Conservation (phyloP, 495 filamentous ascomycete genomes). For the Aspergillus funiculosus region DNA sequence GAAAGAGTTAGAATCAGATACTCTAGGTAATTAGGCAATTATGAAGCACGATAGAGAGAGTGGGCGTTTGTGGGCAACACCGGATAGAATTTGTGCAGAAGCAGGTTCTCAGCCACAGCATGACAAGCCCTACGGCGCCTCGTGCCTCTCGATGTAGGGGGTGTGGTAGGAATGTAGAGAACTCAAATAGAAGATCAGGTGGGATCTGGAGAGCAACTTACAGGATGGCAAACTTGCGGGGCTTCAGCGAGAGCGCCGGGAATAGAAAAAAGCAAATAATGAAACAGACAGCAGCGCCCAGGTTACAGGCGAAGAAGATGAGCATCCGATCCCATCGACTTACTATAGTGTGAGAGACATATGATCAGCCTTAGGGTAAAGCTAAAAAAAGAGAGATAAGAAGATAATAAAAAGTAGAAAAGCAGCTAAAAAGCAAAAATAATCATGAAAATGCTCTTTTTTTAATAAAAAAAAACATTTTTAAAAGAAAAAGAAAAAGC, state of each 20-base stretch:
- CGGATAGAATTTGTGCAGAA: conserved; percentile 7
- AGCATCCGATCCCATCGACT: conserved; percentile 95
- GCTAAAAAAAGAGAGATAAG: conserved; percentile 9
- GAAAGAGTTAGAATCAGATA: conserved; percentile 23
- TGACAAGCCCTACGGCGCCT: conserved; percentile 16
- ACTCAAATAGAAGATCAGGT: conserved; percentile 5
- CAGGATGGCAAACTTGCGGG: conserved; percentile 93
- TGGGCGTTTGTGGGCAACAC: conserved; percentile 11
- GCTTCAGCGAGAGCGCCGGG: conserved; percentile 68
- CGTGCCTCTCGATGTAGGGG: conserved; percentile 3
- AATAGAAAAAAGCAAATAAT: conserved; percentile 85
- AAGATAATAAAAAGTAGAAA: conserved; percentile 11
- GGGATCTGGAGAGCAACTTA: conserved; percentile 52
- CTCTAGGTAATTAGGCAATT: conserved; percentile 5
- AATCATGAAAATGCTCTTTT: too few relatives aligned
- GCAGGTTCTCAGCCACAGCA: conserved; percentile 16
- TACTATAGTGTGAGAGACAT: conserved; percentile 53
- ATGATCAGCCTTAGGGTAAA: conserved; percentile 19
- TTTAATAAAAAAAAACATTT: not conserved
- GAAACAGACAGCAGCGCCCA: conserved; percentile 87
- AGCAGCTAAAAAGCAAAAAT: conserved; percentile 6
- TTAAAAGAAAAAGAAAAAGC: not conserved
- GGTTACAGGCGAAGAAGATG: conserved; percentile 85
- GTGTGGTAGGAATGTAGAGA: not conserved
- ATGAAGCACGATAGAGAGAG: not conserved